Evolutionary conservation across 1,284 basidiomycete species (phyloP), one percentile per base, ranked within the genome.

Genomic region (Austroboletus niveus): DNA sequence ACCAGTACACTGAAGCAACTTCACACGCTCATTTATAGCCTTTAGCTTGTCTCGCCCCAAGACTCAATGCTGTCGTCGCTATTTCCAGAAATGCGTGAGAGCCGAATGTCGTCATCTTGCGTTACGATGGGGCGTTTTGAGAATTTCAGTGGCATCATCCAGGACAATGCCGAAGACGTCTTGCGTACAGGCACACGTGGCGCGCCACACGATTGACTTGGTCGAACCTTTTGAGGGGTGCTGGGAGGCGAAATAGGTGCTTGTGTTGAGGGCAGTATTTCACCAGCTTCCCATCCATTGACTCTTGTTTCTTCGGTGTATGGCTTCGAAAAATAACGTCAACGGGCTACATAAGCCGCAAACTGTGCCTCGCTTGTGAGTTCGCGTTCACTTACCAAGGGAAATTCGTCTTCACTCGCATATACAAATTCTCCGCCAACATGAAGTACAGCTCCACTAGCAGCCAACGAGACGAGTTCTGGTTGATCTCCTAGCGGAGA

Each of bases 1-100:
- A 35, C 36, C n/a, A 42, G 20, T 24, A 45, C 27, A 41, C 46
- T 38, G 43, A 45, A 57, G 50, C 40, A 64, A 50, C 17, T 17
- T 17, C 36, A 17, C 36, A 9, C 8, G 15, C 15, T 36, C 12
- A 34, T 34, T 8, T 3, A 20, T 27, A 27, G 27, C 27, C 6
- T 27, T 27, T 27, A 27, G 27, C 27, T 30, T 36, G 12, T 24
- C 40, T 68, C 64, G 30, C 65, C 68, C 81, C 81, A 84, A 35
- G 79, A 81, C 59, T 81, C 72, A 42, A 83, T 82, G 35, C 72
- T 76, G 59, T 82, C 80, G 39, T 72, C 55, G 45, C 64, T 69
- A 40, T 51, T 47, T 8, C 36, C 59, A 39, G 78, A 73, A 42
- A 53, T 53, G 54, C 74, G 73, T 11, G 75, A 76, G 54, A 38